phyloP scores from a whole-genome alignment of 2,329 filamentous ascomycete species.

The Diatrype stigma region DNA sequence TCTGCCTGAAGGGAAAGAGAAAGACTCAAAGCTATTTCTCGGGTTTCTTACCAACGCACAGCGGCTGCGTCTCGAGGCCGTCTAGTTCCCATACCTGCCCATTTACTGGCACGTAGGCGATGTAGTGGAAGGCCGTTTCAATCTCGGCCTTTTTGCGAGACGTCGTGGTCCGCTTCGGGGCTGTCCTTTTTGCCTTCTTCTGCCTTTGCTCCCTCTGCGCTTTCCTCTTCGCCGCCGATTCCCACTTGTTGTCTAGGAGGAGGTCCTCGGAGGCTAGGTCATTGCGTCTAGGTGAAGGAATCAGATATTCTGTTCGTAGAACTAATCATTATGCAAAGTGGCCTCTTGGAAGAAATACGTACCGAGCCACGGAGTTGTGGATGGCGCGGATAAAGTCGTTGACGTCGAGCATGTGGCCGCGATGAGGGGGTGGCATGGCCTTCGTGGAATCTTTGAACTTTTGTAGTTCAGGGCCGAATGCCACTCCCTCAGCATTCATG shows the following conservation, averaged over 20 bases:
- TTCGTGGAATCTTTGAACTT: constrained; percentile 71
- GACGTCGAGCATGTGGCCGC: constrained; percentile 70
- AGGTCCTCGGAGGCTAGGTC: constrained; percentile 73
- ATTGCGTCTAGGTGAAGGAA: constrained; percentile 51
- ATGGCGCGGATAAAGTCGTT: constrained; percentile 73
- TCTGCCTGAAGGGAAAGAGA: constrained; percentile 1
- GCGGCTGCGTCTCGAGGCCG: constrained; percentile 70
- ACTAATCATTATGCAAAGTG: too few relatives aligned
- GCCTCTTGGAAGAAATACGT: constrained; percentile 24
- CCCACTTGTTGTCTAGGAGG: constrained; percentile 54
- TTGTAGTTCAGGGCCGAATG: constrained; percentile 66
- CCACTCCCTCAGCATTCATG: constrained; percentile 69
- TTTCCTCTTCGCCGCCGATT: constrained; percentile 32
- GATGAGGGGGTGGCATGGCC: constrained; percentile 63
- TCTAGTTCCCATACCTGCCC: constrained; percentile 83
- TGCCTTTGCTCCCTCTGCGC: constrained; percentile 13
- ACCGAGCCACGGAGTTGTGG: constrained; percentile 84
- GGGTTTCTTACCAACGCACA: constrained; percentile 50
- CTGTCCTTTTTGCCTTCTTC: constrained; percentile 8
- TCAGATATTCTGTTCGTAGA: constrained; percentile 8
- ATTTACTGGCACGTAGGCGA: constrained; percentile 78
- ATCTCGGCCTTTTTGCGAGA: constrained; percentile 37
- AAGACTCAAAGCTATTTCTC: too few relatives aligned
- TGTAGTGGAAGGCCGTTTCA: constrained; percentile 77
- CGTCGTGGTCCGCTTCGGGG: constrained; percentile 29